A percentile compares a stretch with the other conserved stretches of the same genome.
Evolutionary conservation across 768 basidiomycete species (phyloP).

Genomic region (Tulasnella sp.): DNA sequence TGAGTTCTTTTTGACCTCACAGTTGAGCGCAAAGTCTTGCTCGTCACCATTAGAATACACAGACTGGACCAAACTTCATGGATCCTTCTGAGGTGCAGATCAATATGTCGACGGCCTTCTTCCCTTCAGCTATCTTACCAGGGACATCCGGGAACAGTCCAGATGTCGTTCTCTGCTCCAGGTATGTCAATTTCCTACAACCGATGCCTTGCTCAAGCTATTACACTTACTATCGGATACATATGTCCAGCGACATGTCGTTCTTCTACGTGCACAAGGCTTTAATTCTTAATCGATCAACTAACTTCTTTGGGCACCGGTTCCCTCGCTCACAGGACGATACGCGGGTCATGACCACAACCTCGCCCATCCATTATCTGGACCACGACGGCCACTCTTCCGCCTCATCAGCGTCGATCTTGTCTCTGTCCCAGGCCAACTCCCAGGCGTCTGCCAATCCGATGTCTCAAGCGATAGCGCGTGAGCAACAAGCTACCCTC

Average conservation of each 20-base stretch:
- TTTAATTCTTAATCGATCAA: constrained; percentile 47
- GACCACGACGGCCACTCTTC: too few relatives aligned
- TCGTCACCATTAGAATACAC: too few relatives aligned
- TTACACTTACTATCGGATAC: background rate
- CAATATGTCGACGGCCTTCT: constrained; percentile 76
- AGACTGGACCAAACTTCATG: too few relatives aligned
- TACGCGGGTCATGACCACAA: background rate
- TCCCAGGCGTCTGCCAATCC: too few relatives aligned
- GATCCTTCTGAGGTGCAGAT: too few relatives aligned
- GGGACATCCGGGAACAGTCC: constrained; percentile 22
- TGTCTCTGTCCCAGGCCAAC: too few relatives aligned
- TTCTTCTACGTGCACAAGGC: constrained; percentile 74
- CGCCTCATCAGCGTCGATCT: too few relatives aligned
- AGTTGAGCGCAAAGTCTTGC: too few relatives aligned
- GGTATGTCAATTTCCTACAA: background rate
- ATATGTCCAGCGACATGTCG: constrained; percentile 57
- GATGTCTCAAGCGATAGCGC: too few relatives aligned
- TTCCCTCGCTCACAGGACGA: background rate
- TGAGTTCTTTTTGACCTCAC: too few relatives aligned
- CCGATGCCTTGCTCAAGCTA: background rate
- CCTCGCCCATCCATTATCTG: background rate
- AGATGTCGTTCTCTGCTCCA: constrained; percentile 46
- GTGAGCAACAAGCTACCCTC: too few relatives aligned
- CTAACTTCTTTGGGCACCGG: constrained; percentile 42
- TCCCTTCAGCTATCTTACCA: constrained; percentile 40